phyloP scores from a whole-genome alignment of 257 asterid genomes.

The Verbascum thapsus region DNA sequence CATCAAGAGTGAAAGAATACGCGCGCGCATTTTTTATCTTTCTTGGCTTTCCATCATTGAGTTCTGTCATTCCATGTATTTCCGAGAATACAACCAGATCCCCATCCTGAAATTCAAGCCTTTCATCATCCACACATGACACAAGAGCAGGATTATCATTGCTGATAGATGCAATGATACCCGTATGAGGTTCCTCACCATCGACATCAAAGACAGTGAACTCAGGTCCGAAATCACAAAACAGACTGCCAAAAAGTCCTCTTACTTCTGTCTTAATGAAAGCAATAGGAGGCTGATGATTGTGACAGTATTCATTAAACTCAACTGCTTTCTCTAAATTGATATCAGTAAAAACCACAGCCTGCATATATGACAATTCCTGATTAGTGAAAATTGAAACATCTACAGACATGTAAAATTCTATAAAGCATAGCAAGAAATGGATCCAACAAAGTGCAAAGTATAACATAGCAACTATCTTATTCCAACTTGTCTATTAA shows the following conservation, averaged over 20 bases:
- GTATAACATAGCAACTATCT: constrained; percentile 3
- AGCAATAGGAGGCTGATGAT: constrained; percentile 86
- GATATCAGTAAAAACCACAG: constrained; percentile 82
- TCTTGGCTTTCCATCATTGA: constrained; percentile 96
- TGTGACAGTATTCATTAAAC: constrained; percentile 82
- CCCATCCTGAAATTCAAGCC: constrained; percentile 95
- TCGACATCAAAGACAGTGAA: constrained; percentile 91
- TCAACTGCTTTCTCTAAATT: constrained; percentile 61
- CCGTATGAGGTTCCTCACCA: constrained; percentile 94
- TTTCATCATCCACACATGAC: constrained; percentile 91
- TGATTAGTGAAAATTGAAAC: constrained; percentile 19
- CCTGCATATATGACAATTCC: constrained; percentile 46
- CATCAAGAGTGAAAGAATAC: constrained; percentile 81
- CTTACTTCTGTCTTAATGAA: constrained; percentile 87
- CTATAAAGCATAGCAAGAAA: constrained; percentile 1
- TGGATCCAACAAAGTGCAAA: background rate
- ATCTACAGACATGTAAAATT: constrained; percentile 1
- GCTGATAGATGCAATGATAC: constrained; percentile 86
- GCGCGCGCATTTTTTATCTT: constrained; percentile 70
- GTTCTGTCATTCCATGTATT: constrained; percentile 81
- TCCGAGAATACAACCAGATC: constrained; percentile 89
- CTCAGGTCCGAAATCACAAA: constrained; percentile 92
- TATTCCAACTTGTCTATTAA: background rate
- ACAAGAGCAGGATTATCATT: constrained; percentile 85
- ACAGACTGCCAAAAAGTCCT: constrained; percentile 82